Conservation (phyloP, 257 asterid genomes). For the Phtheirospermum japonicum region DNA sequence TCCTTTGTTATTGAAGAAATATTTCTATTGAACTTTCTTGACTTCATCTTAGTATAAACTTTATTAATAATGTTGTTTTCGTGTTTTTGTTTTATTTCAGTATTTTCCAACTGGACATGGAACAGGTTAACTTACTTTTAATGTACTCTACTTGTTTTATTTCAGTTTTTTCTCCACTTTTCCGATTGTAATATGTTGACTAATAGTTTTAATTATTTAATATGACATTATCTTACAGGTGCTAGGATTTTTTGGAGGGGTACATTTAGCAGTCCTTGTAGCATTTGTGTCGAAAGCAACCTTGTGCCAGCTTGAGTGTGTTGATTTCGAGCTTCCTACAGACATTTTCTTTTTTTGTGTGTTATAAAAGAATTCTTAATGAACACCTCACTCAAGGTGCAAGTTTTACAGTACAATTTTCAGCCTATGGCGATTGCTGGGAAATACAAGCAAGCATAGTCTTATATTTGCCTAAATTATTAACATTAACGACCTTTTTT, state of each 20-base stretch:
- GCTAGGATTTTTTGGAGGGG: constrained; percentile 59
- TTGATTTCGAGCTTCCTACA: constrained; percentile 40
- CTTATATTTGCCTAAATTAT: no score
- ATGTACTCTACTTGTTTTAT: no score
- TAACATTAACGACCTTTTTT: no score
- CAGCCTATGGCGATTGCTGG: no score
- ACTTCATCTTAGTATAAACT: constrained; percentile 46
- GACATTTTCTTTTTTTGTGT: no score
- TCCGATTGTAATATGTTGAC: not conserved
- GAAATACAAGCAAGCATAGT: no score
- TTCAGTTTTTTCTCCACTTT: not conserved
- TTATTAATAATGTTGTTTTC: no score
- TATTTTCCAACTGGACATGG: constrained; percentile 99
- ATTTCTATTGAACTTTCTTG: constrained; percentile 2
- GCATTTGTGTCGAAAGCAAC: constrained; percentile 54
- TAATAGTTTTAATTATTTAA: not conserved
- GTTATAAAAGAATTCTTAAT: no score
- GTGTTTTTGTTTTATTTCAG: no score
- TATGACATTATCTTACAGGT: constrained; percentile 29
- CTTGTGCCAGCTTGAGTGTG: constrained; percentile 29
- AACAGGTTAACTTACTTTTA: no score
- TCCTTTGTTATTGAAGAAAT: constrained; percentile 24
- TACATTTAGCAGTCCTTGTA: constrained; percentile 58
- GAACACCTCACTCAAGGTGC: no score
- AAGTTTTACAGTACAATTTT: no score